Evolutionary conservation across 176 grass and related monocot species (phyloP).

Genomic region (Microstegium vimineum): DNA sequence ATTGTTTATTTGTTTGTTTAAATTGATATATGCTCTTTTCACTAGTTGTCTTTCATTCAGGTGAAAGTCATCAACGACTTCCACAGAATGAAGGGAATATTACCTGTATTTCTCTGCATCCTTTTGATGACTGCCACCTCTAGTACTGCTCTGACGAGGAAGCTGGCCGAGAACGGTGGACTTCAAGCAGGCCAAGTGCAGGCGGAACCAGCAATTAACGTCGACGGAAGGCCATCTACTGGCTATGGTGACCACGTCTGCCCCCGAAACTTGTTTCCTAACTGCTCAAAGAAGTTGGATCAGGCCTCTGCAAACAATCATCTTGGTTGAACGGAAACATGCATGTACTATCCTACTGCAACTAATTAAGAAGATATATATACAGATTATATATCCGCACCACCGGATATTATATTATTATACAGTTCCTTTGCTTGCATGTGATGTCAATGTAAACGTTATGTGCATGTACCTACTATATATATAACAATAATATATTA

Average conservation of each 20-base stretch:
- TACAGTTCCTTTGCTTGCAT: not conserved
- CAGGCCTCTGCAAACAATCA: not conserved
- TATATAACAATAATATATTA: not conserved
- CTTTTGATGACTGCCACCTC: not conserved
- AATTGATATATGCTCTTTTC: not conserved
- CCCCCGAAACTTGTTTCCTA: not conserved
- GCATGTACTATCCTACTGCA: not conserved
- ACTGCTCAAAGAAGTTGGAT: not conserved
- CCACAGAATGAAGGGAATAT: constrained; percentile 3
- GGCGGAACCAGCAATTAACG: not conserved
- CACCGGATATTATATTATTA: not conserved
- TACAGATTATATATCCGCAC: not conserved
- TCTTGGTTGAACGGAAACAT: not conserved
- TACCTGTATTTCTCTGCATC: not conserved
- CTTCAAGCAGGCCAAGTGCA: not conserved
- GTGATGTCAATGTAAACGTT: not conserved
- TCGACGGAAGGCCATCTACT: not conserved
- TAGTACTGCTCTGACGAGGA: not conserved
- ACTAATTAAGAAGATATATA: not conserved
- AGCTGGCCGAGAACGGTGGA: not conserved
- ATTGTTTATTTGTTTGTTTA: not conserved
- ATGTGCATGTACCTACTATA: not conserved
- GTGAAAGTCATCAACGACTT: not conserved
- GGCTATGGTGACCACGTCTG: constrained; percentile 32
- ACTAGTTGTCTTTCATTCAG: not conserved